Evolutionary conservation across 495 filamentous ascomycete species (phyloP).

Genomic region (Barbatosphaeria neglecta): DNA sequence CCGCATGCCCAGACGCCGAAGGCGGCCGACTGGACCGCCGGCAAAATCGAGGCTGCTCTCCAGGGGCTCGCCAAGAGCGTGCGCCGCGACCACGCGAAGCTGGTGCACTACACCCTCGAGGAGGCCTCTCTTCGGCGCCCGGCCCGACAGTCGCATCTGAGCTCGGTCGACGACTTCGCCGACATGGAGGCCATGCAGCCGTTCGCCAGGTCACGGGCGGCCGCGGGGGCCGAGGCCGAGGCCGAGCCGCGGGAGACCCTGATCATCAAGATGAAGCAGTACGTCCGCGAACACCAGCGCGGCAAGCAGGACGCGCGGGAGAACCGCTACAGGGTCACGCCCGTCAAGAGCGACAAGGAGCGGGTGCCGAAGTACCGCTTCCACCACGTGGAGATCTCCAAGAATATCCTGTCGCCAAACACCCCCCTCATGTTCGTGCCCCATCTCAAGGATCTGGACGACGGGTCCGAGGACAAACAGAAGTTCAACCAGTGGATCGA

Average conservation of each 20-base stretch:
- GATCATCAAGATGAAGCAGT: constrained; percentile 31
- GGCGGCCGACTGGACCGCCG: constrained; percentile 21
- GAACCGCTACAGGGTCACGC: constrained; percentile 16
- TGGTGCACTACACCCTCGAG: constrained; percentile 26
- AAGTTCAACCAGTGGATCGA: constrained; percentile 33
- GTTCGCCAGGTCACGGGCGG: no score
- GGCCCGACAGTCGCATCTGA: constrained; percentile 16
- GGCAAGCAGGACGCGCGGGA: constrained; percentile 25
- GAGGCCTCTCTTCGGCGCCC: constrained; percentile 25
- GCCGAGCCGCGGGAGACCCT: constrained; percentile 13
- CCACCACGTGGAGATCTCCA: constrained; percentile 38
- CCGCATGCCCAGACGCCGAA: constrained; percentile 21
- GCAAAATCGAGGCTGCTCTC: constrained; percentile 21
- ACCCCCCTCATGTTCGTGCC: constrained; percentile 38
- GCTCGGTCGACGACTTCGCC: constrained; percentile 26
- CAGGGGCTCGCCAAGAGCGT: constrained; percentile 17
- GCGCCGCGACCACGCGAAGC: constrained; percentile 21
- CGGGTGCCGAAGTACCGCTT: constrained; percentile 31
- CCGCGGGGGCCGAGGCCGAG: constrained; percentile 5
- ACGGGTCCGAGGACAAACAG: constrained; percentile 25
- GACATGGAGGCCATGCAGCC: constrained; percentile 20
- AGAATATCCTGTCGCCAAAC: constrained; percentile 36
- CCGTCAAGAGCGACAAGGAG: constrained; percentile 28
- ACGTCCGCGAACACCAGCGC: constrained; percentile 18
- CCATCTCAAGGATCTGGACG: constrained; percentile 34